Evolutionary conservation across 83 land plant genomes (phyloP), one percentile per base, ranked within the genome.

Genomic region (Picea engelmannii): DNA sequence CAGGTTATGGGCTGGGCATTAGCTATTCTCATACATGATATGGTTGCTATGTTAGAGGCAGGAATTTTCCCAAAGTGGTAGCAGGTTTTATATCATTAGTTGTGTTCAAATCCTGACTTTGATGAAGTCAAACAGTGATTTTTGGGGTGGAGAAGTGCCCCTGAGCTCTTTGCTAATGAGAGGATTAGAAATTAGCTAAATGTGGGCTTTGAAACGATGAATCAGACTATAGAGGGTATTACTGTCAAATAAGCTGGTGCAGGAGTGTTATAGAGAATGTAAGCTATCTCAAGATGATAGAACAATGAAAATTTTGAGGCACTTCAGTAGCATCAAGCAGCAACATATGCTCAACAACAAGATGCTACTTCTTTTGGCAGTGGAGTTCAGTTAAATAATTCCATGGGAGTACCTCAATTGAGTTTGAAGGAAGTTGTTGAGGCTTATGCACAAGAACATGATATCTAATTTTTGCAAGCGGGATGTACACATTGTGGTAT

Each of bases 1-100:
- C 95, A 98, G 98, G 96, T 95, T 11, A 94, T 85, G 84, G 73
- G 84, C 16, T 97, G 99, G 99, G 93, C 94, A n/a, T 78, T 93
- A 35, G 93, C 86, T 8, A 78, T 97, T 60, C 99, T 98, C 4
- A 85, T 90, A 44, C 95, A 92, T 47, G 95, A 91, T 27, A 95
- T 97, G 99, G 94, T 89, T 4, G 83, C 83, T 20, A 78, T 97
- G 96, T 86, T 97, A 31, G 35, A 31, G 35, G 35, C 35, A 31
- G 35, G 35, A 31, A 31, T 31, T 31, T 31, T 31, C 35, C 35
- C 2, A 31, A 31, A 31, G 35, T 31, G 35, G 35, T 2, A 31
- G 35, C 35, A 31, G 35, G 35, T 31, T 31, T 31, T 31, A 0
- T 31, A 31, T 31, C 35, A 31, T 31, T 31, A 31, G 35, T 31